Base-by-base conservation (phyloP, 169 alveolate species). In the Plasmodium adleri region DNA sequence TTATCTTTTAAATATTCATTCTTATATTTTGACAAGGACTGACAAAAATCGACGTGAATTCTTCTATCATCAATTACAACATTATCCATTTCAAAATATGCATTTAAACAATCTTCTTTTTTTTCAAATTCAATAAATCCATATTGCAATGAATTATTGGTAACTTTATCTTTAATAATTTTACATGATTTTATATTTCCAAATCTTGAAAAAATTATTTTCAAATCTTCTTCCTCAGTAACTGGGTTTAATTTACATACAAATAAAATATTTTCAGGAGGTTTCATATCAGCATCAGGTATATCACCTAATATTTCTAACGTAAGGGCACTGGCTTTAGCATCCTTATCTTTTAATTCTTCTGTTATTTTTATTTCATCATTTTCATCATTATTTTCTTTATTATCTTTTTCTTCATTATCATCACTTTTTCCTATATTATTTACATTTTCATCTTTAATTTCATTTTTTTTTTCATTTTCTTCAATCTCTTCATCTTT, bases 81-180 rank as follows among this genome's bases (percentile, higher is more conserved):
- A 59, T 98, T 97, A 59, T 99, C 98, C 99, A 98, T 99, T 91
- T 97, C 98, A 76, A 96, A 94, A 90, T 96, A 98, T 0, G 99
- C 99, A 75, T 97, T 98, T 87, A 97, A 98, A 80, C 99, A 98
- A 26, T 97, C 96, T 56, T 97, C 97, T 54, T 96, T 97, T 63
- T 97, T 97, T 91, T 98, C 99, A 93, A 97, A 99, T 88, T 98
- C 99, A 39, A 98, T 96, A 92, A 99, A 99, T 17, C 99, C 99
- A 93, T 99, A 98, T 91, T 98, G 99, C 20, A 98, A 95, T 2
- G 99, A 97, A 68, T 98, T 98, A 17, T 99, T 99, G 0, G 99
- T 98, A 92, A 98, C 97, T 96, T 98, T 98, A 92, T 99, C 99
- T 85, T 99, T 93, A 43, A 99, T 96, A 24, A 99, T 97, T 86